These are phyloP conservation scores for Hymenoscyphus occultus DNA, from an alignment of 2,329 filamentous ascomycete genomes.

Conservation along the genomic window DNA sequence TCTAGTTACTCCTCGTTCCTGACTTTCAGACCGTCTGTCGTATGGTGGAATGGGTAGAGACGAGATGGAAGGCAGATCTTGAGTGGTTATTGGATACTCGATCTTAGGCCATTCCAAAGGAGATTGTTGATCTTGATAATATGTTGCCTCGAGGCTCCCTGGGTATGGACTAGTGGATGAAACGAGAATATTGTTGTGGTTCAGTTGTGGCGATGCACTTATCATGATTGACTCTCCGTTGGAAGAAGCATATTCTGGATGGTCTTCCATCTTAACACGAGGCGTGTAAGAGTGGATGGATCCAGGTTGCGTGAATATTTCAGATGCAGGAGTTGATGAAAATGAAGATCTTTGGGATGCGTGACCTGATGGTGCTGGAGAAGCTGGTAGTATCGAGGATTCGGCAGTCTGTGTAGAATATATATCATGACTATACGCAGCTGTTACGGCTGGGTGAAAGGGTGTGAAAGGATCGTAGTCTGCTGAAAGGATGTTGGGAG, in stretches of 20 bases:
- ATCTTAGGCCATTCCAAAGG: constrained; percentile 32
- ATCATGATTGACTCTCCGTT: constrained; percentile 29
- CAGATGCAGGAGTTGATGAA: constrained; percentile 35
- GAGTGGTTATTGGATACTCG: constrained; percentile 27
- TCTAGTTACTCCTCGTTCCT: constrained; percentile 23
- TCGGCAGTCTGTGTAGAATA: constrained; percentile 44
- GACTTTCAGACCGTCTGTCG: constrained; percentile 31
- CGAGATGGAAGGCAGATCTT: constrained; percentile 31
- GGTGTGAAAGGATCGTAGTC: constrained; percentile 52
- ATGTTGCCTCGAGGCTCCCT: constrained; percentile 31
- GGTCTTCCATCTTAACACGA: constrained; percentile 36
- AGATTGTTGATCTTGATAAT: constrained; percentile 30
- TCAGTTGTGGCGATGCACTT: constrained; percentile 27
- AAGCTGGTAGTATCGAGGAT: constrained; percentile 30
- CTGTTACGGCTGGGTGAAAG: constrained; percentile 43
- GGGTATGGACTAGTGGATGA: constrained; percentile 29
- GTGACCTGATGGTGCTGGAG: constrained; percentile 33
- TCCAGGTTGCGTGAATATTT: constrained; percentile 33
- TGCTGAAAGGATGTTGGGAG: constrained; percentile 45
- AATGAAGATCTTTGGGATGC: constrained; percentile 37
- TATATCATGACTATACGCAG: constrained; percentile 46
- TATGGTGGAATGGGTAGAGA: constrained; percentile 30
- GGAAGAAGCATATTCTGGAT: constrained; percentile 28
- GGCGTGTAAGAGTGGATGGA: constrained; percentile 33
- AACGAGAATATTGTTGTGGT: constrained; percentile 25